phyloP scores from a whole-genome alignment of 768 basidiomycete genomes.

The Leccinum rimulosum region DNA sequence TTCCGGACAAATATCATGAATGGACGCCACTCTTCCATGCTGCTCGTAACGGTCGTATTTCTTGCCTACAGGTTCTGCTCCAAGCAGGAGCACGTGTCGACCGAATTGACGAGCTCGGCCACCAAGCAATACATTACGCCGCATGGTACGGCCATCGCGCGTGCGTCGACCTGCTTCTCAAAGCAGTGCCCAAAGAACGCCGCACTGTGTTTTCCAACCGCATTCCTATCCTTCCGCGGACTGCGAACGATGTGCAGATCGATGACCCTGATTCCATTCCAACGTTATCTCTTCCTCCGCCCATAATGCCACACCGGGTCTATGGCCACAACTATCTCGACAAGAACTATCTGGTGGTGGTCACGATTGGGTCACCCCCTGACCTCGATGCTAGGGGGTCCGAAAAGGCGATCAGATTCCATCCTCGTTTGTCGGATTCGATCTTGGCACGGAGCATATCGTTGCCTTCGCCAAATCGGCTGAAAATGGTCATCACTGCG shows the following conservation, averaged over 20 bases:
- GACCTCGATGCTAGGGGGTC: constrained; percentile 33
- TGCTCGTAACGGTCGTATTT: constrained; percentile 76
- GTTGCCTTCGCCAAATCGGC: constrained; percentile 67
- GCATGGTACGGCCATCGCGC: constrained; percentile 91
- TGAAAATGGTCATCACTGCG: constrained; percentile 95
- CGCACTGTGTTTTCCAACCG: constrained; percentile 16
- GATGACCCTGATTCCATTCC: constrained; percentile 93
- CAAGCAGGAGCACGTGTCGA: constrained; percentile 77
- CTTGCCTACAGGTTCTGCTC: constrained; percentile 75
- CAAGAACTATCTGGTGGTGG: constrained; percentile 78
- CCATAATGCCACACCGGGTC: constrained; percentile 96
- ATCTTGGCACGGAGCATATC: constrained; percentile 65
- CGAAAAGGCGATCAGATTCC: constrained; percentile 58
- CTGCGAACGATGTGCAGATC: constrained; percentile 33
- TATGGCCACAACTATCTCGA: constrained; percentile 97
- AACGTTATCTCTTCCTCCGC: constrained; percentile 91
- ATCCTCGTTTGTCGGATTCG: constrained; percentile 71
- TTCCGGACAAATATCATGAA: constrained; percentile 94
- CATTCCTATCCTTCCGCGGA: constrained; percentile 23
- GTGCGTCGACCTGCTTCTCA: constrained; percentile 62
- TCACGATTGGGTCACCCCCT: constrained; percentile 68
- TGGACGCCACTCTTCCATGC: constrained; percentile 99
- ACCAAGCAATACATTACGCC: constrained; percentile 87
- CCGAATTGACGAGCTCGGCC: constrained; percentile 78
- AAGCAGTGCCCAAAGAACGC: constrained; percentile 27